Base-by-base conservation (phyloP, 169 alveolate genomes). In the Babesia divergens region DNA sequence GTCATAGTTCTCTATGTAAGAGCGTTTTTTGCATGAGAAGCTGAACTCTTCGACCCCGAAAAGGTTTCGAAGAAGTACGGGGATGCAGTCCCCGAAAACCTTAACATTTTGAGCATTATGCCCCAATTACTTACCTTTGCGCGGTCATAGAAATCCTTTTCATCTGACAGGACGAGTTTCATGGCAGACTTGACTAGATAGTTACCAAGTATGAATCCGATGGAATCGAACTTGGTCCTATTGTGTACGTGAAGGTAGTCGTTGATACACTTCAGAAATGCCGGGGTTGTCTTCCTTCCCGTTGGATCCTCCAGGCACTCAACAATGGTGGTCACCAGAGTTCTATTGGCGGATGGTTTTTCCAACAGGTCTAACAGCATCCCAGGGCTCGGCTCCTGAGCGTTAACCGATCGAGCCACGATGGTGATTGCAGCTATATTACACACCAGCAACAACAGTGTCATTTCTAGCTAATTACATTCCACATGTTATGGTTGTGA, bases 41-140 rank as follows among this genome's bases (percentile, higher is more conserved):
- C 66, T 66, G 65, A 31, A 52, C 58, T 52, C 85, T n/a, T 56
- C 37, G 31, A 52, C 13, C 16, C 85, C 81, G 43, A 66, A 66
- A 49, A 76, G 60, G 56, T 62, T 62, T 35, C 85, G 50, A 52
- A 76, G 20, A 31, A 76, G 40, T 64, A 76, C 35, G 20, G 85
- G 85, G 3, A 76, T 14, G 42, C 85, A 76, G 22, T 76, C 85
- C 43, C 85, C 85, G 34, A 76, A 51, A 29, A 29, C 74, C 85
- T 76, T 22, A 49, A 20, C n/a, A 13, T 8, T 11, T 37, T 50
- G 7, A 18, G 24, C 20, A n/a, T 35, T 20, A 16, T 1, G n/a
- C 38, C 13, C 18, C 24, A 1, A 28, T 26, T 65, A 22, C 79
- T 37, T 42, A 67, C 62, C 24, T 35, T 47, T 1, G 59, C 18